Percentiles rank a stretch among this genome's conserved stretches.
phyloP scores from a whole-genome alignment of 148 eudicot species.

The Vaccinium darrowii region DNA sequence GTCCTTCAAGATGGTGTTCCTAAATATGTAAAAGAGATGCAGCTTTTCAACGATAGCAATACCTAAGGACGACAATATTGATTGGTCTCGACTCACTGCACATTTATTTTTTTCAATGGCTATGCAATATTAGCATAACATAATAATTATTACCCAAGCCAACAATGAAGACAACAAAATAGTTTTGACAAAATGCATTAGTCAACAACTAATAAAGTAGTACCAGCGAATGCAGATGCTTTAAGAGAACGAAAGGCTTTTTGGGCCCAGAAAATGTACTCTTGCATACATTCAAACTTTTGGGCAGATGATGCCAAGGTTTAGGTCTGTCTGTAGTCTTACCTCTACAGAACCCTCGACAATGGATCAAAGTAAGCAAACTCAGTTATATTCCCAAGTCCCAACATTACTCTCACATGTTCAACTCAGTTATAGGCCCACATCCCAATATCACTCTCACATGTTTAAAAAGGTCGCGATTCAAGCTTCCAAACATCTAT shows the following conservation, averaged over 20 bases:
- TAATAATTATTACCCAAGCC: neutral
- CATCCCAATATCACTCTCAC: neutral
- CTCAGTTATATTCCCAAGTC: conserved; percentile 1
- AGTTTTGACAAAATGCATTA: neutral
- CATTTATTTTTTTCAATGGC: neutral
- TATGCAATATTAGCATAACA: neutral
- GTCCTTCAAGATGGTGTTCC: neutral
- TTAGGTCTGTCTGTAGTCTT: neutral
- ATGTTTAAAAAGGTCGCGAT: neutral
- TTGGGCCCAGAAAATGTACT: neutral
- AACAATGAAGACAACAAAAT: neutral
- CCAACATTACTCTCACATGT: neutral
- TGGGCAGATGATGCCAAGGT: neutral
- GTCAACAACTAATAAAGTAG: neutral
- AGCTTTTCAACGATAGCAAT: neutral
- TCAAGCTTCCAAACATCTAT: conserved; percentile 2
- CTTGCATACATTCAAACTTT: neutral
- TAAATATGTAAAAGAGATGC: conserved; percentile 6
- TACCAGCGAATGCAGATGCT: neutral
- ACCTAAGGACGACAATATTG: neutral
- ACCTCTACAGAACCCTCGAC: neutral
- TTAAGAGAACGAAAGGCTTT: neutral
- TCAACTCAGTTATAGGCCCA: neutral
- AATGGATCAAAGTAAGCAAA: neutral
- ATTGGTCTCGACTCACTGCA: neutral